phyloP scores from a whole-genome alignment of 768 basidiomycete species.

The Serendipita sp. region DNA sequence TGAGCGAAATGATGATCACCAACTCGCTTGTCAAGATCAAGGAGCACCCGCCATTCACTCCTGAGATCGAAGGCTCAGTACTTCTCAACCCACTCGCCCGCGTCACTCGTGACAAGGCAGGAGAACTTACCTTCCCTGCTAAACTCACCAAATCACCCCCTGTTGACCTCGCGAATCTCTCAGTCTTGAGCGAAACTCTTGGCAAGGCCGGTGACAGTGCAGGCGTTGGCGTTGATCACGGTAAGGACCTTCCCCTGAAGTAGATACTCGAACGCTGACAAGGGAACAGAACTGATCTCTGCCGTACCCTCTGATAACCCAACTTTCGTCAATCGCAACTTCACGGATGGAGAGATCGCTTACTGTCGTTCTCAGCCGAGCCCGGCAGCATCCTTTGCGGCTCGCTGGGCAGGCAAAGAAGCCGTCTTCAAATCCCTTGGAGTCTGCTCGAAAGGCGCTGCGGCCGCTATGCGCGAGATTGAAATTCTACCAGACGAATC shows the following conservation, averaged over 20 bases:
- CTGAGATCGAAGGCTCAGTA: constrained; percentile 72
- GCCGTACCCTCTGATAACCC: constrained; percentile 79
- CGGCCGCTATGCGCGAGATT: constrained; percentile 91
- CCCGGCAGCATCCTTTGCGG: constrained; percentile 79
- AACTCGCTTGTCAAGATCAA: constrained; percentile 91
- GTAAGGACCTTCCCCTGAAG: constrained; percentile 24
- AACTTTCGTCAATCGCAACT: constrained; percentile 81
- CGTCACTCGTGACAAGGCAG: constrained; percentile 69
- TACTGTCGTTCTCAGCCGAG: constrained; percentile 84
- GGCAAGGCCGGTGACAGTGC: constrained; percentile 30
- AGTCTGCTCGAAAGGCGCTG: constrained; percentile 78
- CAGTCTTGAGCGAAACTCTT: constrained; percentile 41
- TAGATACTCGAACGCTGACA: constrained; percentile 4
- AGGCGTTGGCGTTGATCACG: constrained; percentile 84
- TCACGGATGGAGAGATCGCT: constrained; percentile 69
- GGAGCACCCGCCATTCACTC: constrained; percentile 74
- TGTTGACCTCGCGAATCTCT: constrained; percentile 49
- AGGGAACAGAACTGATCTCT: constrained; percentile 61
- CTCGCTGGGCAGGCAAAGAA: constrained; percentile 95
- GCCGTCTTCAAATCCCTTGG: constrained; percentile 93
- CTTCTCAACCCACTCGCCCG: constrained; percentile 87
- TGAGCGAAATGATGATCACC: constrained; percentile 92
- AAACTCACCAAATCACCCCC: constrained; percentile 35
- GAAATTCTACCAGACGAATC: constrained; percentile 69
- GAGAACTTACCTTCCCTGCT: constrained; percentile 65